Evolutionary conservation across 2,329 filamentous ascomycete species (phyloP).

Genomic region (Colletotrichum gigasporum): DNA sequence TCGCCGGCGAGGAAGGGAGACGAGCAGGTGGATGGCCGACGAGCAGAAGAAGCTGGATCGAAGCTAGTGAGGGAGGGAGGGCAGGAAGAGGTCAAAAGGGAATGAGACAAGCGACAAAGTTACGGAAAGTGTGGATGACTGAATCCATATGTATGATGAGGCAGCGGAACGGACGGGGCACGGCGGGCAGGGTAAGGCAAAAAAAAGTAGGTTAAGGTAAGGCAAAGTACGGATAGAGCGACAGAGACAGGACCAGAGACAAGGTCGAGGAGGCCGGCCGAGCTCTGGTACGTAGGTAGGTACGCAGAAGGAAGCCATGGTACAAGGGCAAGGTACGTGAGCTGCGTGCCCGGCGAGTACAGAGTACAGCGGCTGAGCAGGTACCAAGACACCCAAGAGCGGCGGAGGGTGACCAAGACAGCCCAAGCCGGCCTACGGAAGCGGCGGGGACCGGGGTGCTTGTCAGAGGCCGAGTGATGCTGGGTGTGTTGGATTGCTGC

Average conservation of each 20-base stretch:
- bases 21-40: neutral
- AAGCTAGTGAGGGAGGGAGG: conserved; percentile 8
- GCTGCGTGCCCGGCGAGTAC: too few relatives aligned
- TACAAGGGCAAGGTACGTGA: too few relatives aligned
- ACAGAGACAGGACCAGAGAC: conserved; percentile 16
- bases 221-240: conserved; percentile 19
- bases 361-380: neutral
- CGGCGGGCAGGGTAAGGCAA: conserved; percentile 15
- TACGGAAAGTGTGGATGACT: conserved; percentile 30
- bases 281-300: neutral
- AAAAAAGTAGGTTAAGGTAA: conserved; percentile 30
- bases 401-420: conserved; percentile 24
- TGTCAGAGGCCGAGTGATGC: conserved; percentile 29
- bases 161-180: conserved; percentile 14
- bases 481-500: too few relatives aligned
- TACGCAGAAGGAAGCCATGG: too few relatives aligned
- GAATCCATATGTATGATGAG: conserved; percentile 31
- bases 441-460: conserved; percentile 32
- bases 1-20: conserved; percentile 3
- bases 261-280: conserved; percentile 22
- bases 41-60: neutral
- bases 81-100: conserved; percentile 19
- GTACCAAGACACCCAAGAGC: conserved; percentile 20
- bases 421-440: conserved; percentile 31
- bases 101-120: conserved; percentile 21